These are phyloP conservation scores for Turritis glabra DNA, from an alignment of 345 rosid species.

Conservation along the genomic window DNA sequence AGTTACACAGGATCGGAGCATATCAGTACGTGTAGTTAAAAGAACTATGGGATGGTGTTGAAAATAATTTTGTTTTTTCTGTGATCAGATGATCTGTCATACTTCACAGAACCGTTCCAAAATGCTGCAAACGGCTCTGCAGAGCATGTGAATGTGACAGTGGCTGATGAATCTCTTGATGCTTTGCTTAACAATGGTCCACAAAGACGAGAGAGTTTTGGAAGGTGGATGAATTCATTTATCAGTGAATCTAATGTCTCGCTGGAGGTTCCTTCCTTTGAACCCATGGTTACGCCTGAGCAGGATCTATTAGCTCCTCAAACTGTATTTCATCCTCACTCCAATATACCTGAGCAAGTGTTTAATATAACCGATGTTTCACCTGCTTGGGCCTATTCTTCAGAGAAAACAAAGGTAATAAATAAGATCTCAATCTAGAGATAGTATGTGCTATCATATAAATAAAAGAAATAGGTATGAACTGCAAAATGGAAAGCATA, in stretches of 20 bases:
- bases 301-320: constrained; percentile 49
- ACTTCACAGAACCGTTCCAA: constrained; percentile 48
- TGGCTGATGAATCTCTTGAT: constrained; percentile 47
- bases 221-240: constrained; percentile 71
- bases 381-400: constrained; percentile 79
- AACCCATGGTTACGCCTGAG: constrained; percentile 50
- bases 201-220: constrained; percentile 84
- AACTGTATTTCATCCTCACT: constrained; percentile 38
- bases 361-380: constrained; percentile 81
- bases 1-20: constrained; percentile 21
- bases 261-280: constrained; percentile 47
- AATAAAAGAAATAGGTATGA: background rate
- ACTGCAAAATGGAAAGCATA: background rate
- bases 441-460: background rate
- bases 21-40: background rate
- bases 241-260: constrained; percentile 55
- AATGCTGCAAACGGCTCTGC: constrained; percentile 35
- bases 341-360: constrained; percentile 51
- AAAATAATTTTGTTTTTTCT: constrained; percentile 4
- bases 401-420: constrained; percentile 77
- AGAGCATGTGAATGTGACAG: constrained; percentile 51
- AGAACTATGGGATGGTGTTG: background rate
- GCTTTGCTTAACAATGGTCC: constrained; percentile 52
- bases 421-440: background rate
- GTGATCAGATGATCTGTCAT: constrained; percentile 53